Evolutionary conservation across 352 stramenopile species (phyloP), one percentile per base, ranked within the genome.

Genomic region (Phytophthora hybrid): DNA sequence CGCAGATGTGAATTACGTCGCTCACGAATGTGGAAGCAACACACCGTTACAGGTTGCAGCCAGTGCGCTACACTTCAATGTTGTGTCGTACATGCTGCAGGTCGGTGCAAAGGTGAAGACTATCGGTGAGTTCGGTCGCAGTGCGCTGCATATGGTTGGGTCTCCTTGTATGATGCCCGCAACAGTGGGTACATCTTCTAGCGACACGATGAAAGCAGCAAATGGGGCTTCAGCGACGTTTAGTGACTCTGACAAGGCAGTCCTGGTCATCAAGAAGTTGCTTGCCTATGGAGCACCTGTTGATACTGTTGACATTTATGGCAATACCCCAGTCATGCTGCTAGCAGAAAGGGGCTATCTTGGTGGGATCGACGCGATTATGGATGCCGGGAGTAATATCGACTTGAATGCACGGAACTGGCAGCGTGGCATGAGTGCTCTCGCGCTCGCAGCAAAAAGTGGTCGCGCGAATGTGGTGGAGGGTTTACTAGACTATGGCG

Each of bases 1-100:
- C 32, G 88, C 90, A 5, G 90, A 97, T 73, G 90, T 97, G 23
- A 97, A 97, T 70, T 97, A 97, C 62, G 79, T 97, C 16, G 89
- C 88, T 10, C 81, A 95, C 59, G 88, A 97, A 52, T 91, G 83
- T 59, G 87, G 83, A 26, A 88, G 90, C 23, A 94, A 94, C 41
- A 93, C 89, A 0, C 90, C 90, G 18, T 68, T 97, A 9, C 89
- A 95, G 54, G 82, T 95, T 23, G 90, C 90, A 32, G 85, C 93
- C 23, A 97, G 90, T 56, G 77, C 82, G 39, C 74, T 93, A 16
- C 90, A 97, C 51, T 94, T 95, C 34, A 94, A 94, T 54, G 84
- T 97, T 11, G 90, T 94, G 47, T 97, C 90, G 61, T 97, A 95
- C 57, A 76, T 97, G 54, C 78, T 97, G 29, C 90, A 97, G 66